phyloP scores from a whole-genome alignment of 306 rosid genomes.

The Calophaca sinica region DNA sequence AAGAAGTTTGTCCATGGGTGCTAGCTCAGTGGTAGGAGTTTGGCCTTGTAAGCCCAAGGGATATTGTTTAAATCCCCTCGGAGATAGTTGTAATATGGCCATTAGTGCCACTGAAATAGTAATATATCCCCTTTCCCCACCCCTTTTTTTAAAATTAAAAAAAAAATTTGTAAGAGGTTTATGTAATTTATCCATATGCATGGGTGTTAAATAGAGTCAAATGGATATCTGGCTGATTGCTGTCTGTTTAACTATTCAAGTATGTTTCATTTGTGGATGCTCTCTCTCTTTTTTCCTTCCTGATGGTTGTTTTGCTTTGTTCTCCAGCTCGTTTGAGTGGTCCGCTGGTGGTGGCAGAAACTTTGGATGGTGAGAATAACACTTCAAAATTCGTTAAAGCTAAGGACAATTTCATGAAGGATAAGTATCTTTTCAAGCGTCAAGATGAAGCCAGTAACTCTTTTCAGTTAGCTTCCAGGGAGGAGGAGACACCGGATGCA shows the following conservation, averaged over 20 bases:
- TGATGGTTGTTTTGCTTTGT: slow-evolving; percentile 12
- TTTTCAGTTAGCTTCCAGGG: slow-evolving; percentile 46
- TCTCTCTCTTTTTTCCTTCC: slow-evolving; percentile 10
- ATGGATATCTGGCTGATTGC: slow-evolving; percentile 13
- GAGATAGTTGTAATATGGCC: no score
- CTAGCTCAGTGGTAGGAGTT: no score
- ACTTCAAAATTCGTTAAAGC: slow-evolving; percentile 64
- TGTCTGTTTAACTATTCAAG: slow-evolving; percentile 27
- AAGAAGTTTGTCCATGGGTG: not conserved
- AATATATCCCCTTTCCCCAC: no score
- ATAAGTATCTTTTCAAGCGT: slow-evolving; percentile 78
- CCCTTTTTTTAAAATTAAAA: no score
- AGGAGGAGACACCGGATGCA: slow-evolving; percentile 58
- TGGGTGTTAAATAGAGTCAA: not conserved
- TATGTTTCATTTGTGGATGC: not conserved
- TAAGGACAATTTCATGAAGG: slow-evolving; percentile 73
- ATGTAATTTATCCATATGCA: not conserved
- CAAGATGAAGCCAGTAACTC: slow-evolving; percentile 68
- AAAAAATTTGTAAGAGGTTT: not conserved
- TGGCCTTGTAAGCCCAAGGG: no score
- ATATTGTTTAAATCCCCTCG: no score
- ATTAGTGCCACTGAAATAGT: no score
- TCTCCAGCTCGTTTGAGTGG: slow-evolving; percentile 86
- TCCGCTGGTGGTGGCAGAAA: slow-evolving; percentile 79
- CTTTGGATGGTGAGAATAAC: slow-evolving; percentile 64